Evolutionary conservation across 2,329 filamentous ascomycete species (phyloP), one percentile per base, ranked within the genome.

Genomic region (Stachybotrys chartarum): DNA sequence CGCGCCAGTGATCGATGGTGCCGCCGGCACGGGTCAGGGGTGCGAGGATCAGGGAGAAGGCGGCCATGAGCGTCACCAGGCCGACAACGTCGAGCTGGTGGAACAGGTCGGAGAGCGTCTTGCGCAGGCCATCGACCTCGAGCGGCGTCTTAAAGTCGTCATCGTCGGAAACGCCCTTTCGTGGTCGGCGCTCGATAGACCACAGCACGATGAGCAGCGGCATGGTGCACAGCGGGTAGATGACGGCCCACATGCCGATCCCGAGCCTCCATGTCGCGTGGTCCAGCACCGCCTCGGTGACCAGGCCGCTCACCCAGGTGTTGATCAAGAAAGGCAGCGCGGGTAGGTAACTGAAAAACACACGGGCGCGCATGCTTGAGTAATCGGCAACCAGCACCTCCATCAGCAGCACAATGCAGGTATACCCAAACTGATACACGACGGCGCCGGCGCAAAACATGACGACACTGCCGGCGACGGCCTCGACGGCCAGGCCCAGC

Each of bases 291-390:
- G 78, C 74, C 0, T 67, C 64, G 0, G 80, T 77, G 52, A 87
- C 69, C 58, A 81, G 77, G 18, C 83, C 84, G 57, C 80, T 81
- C 14, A 86, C 75, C 83, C 83, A 87, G 0, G 83, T 83, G 62
- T 86, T 86, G 66, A 83, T 73, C 49, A 85, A 63, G 61, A 83
- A 85, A 0, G 83, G 83, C 3, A 78, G 64, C 0, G 80, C 79
- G 0, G 82, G 82, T n/a, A 87, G 71, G 54, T 83, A 86, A 18
- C 80, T 83, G 71, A 84, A 85, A 56, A 86, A 74, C 2, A 86
- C 71, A 56, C 83, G 80, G 4, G 80, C 78, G 6, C 81, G 74
- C 58, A 83, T 77, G 0, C 82, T 84, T 0, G 82, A 83, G 14
- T 82, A 75, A 60, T 86, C 83, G 18, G 78, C 82, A 14, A 86